A percentile compares a stretch with the other conserved stretches of the same genome.
Evolutionary conservation across 2,329 filamentous ascomycete species (phyloP).

Genomic region (Aspergillus novofumigatus): DNA sequence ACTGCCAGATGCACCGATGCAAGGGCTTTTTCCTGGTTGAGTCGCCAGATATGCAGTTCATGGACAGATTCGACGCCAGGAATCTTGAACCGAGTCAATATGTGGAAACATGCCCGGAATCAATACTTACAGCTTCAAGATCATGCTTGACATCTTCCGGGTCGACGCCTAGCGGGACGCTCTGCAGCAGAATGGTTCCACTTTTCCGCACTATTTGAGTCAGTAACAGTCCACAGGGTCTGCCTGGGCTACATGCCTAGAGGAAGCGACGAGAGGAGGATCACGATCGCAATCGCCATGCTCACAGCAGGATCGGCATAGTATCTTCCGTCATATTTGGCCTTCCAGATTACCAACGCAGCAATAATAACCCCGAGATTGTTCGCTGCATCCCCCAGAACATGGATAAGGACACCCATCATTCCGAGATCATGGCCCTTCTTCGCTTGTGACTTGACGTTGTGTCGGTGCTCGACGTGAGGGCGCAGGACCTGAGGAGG

Average conservation of each 20-base stretch:
- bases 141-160: slow-evolving; percentile 63
- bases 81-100: slow-evolving; percentile 41
- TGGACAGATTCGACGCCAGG: slow-evolving; percentile 61
- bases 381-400: slow-evolving; percentile 67
- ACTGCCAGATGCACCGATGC: slow-evolving; percentile 66
- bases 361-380: slow-evolving; percentile 69
- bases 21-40: slow-evolving; percentile 64
- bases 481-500: background rate
- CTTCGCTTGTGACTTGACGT: background rate
- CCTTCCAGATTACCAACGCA: slow-evolving; percentile 63
- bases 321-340: slow-evolving; percentile 52
- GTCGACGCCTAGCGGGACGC: slow-evolving; percentile 57
- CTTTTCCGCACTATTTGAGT: background rate
- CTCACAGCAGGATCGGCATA: slow-evolving; percentile 67
- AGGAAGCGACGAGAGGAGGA: slow-evolving; percentile 53
- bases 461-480: background rate
- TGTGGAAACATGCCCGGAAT: slow-evolving; percentile 5
- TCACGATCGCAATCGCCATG: slow-evolving; percentile 65
- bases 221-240: too few species aligned
- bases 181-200: slow-evolving; percentile 59
- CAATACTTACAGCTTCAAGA: slow-evolving; percentile 52
- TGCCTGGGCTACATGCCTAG: background rate
- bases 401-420: slow-evolving; percentile 66
- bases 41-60: slow-evolving; percentile 67
- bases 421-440: slow-evolving; percentile 59